Evolutionary conservation across 306 rosid genomes (phyloP).

Genomic region (Prunus kanzakura): DNA sequence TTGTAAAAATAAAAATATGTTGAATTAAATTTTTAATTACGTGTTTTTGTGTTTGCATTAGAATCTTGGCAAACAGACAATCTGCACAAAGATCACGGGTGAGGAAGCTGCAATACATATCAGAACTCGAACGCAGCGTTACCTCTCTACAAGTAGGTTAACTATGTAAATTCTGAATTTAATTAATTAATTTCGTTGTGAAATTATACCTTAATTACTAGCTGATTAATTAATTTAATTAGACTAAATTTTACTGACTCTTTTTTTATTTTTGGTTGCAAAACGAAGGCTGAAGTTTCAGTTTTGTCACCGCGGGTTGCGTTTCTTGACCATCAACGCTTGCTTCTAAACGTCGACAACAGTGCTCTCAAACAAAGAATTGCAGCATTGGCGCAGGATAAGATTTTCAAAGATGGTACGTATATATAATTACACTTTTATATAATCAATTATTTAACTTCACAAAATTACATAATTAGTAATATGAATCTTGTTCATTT

Average conservation of each 20-base stretch:
- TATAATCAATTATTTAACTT: not conserved
- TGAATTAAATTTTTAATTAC: not conserved
- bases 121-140: constrained; percentile 89
- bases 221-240: not conserved
- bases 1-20: not conserved
- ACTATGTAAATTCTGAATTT: not conserved
- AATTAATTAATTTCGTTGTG: not conserved
- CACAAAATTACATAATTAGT: not conserved
- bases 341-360: constrained; percentile 92
- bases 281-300: constrained; percentile 82
- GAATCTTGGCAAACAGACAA: constrained; percentile 96
- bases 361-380: constrained; percentile 97
- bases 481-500: not conserved
- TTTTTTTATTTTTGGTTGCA: not conserved
- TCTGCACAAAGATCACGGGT: constrained; percentile 97
- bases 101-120: constrained; percentile 90
- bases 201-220: no score
- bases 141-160: constrained; percentile 72
- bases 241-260: not conserved
- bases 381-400: constrained; percentile 90
- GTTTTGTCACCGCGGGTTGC: constrained; percentile 89
- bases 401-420: constrained; percentile 91
- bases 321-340: constrained; percentile 82
- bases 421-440: constrained; percentile 1
- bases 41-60: constrained; percentile 22